A percentile compares a stretch with the other conserved stretches of the same genome.
phyloP scores from a whole-genome alignment of 164 flowering plant species.

The Berberis thunbergii region DNA sequence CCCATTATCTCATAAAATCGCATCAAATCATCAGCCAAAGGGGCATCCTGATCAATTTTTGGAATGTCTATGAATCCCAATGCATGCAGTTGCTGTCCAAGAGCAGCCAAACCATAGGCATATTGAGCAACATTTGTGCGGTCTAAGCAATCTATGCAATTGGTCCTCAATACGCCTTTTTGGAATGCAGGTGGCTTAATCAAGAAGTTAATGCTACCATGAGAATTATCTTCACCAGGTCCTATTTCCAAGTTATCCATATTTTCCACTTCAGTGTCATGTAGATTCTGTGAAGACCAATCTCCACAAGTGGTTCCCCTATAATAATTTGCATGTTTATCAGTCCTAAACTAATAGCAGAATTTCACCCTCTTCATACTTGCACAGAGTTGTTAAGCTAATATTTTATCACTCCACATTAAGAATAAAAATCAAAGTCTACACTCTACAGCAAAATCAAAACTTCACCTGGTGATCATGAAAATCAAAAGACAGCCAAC shows the following conservation, averaged over 20 bases:
- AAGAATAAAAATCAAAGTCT: too few relatives aligned
- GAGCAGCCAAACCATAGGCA: constrained; percentile 83
- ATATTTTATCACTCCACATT: too few relatives aligned
- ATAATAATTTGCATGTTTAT: constrained; percentile 6
- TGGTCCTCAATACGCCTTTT: constrained; percentile 82
- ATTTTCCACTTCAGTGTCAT: constrained; percentile 20
- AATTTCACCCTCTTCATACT: too few relatives aligned
- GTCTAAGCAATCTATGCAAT: constrained; percentile 97
- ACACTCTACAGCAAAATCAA: too few relatives aligned
- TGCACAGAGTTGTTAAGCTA: too few relatives aligned
- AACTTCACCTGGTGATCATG: too few relatives aligned
- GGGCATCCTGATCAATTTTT: constrained; percentile 40
- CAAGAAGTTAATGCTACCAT: constrained; percentile 13
- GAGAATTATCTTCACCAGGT: constrained; percentile 14
- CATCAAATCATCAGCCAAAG: constrained; percentile 71
- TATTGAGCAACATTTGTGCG: constrained; percentile 97
- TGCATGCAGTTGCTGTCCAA: constrained; percentile 73
- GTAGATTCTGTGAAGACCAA: constrained; percentile 7
- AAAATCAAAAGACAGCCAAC: too few relatives aligned
- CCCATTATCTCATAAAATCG: constrained; percentile 80
- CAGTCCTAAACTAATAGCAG: neutral
- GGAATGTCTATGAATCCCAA: constrained; percentile 44
- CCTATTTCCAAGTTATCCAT: constrained; percentile 22
- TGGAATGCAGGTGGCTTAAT: constrained; percentile 47
- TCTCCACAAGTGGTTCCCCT: constrained; percentile 28